Percentiles rank a stretch among this genome's conserved stretches.
Conservation (phyloP, 2,329 filamentous ascomycete genomes). For the Penicillium expansum region DNA sequence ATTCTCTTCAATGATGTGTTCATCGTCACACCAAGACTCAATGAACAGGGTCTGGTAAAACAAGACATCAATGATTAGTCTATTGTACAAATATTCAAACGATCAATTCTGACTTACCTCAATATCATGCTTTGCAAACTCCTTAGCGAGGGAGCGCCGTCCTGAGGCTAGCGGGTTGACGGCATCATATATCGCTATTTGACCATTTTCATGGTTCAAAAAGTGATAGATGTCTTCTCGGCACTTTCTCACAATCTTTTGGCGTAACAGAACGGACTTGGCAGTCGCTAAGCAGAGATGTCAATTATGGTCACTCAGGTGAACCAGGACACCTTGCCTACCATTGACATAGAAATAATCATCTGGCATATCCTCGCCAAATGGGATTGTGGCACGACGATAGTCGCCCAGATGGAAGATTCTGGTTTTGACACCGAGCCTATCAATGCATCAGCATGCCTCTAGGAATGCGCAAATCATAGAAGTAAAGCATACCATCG, state of each 20-base stretch:
- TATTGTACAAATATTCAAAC: not conserved
- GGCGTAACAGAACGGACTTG: constrained; percentile 84
- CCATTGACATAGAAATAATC: constrained; percentile 97
- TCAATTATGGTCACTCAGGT: constrained; percentile 18
- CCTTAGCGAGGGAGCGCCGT: constrained; percentile 80
- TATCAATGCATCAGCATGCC: constrained; percentile 33
- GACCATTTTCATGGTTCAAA: constrained; percentile 93
- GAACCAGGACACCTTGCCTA: constrained; percentile 22
- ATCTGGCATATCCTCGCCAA: constrained; percentile 79
- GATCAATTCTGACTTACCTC: constrained; percentile 56
- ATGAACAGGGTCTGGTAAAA: constrained; percentile 81
- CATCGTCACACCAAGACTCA: constrained; percentile 91
- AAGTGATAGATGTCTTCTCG: constrained; percentile 96
- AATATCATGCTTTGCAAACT: constrained; percentile 96
- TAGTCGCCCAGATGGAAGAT: constrained; percentile 98
- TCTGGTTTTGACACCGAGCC: constrained; percentile 94
- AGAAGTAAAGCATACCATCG: constrained; percentile 62
- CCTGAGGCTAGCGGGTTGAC: constrained; percentile 87
- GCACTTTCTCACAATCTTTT: constrained; percentile 97
- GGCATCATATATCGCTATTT: constrained; percentile 97
- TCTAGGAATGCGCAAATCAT: not conserved
- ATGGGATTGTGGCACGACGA: constrained; percentile 82
- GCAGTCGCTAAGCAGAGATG: constrained; percentile 60
- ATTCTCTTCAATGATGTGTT: constrained; percentile 92
- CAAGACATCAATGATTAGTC: not conserved